Evolutionary conservation across 2,329 filamentous ascomycete species (phyloP), one percentile per base, ranked within the genome.

Genomic region (Arachnopeziza araneosa): DNA sequence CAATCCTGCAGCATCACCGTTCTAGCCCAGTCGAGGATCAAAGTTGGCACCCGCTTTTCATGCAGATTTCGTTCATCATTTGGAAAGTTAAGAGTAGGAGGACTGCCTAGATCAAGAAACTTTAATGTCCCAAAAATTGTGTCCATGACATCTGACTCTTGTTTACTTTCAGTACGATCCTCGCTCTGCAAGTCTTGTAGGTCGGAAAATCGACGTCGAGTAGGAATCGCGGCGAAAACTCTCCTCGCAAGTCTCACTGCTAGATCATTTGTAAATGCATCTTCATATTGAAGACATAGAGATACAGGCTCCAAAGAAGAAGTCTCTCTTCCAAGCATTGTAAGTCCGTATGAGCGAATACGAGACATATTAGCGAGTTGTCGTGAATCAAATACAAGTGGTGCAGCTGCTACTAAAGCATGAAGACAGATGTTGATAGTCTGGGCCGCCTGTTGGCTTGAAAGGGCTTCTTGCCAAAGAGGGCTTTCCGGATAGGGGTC

Each of bases 1-100:
- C 93, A 97, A 63, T 90, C 85, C 58, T 86, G 84, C 52, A 96
- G 75, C 69, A 96, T 83, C 1, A 95, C 81, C 0, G 87, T 86
- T 61, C 89, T 81, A 22, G 88, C 83, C 88, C 88, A 92, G 68
- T 91, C 88, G 24, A 91, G 74, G 6, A 84, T 75, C 19, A 85
- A 71, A 12, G 80, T 83, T 8, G 81, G 83, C 50, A 83, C 77
- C 44, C 81, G 76, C 32, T 80, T 82, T 66, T 85, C 83, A 64
- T 85, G 84, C 23, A 83, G 67, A 17, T 77, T 75, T n/a, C 79
- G 78, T 61, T 84, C 83, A 1, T 76, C 64, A 48, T 78, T 74
- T 1, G 78, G 72, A 63, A 85, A 83, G 4, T 79, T 74, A 1
- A 85, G 70, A 1, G 78, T 56, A 10, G 69, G 64, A 17, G 61